Base-by-base conservation (phyloP, 1,284 basidiomycete genomes). In the Tylopilus microsporus region DNA sequence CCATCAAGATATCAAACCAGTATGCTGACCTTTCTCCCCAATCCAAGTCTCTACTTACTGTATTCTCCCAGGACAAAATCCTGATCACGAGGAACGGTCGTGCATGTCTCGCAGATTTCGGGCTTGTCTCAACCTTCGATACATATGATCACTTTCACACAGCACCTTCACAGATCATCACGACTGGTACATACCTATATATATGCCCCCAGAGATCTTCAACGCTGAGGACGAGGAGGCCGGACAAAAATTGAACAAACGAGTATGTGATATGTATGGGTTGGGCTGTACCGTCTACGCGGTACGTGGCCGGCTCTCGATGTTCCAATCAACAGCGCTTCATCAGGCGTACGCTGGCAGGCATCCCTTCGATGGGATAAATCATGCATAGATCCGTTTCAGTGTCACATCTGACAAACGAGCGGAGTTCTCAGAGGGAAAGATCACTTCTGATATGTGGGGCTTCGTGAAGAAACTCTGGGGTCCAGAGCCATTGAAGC, bases 101-200 rank as follows among this genome's bases (percentile, higher is more conserved):
- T 30, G 69, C 70, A 43, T 71, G 69, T 51, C 60, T 70, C 5
- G 63, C 70, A 21, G 69, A 73, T 43, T 70, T 70, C 11, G 71
- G 71, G 43, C 53, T 70, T 34, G 58, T 32, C 13, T 67, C 66
- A 0, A 45, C 56, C 25, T 71, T 71, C 25, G 69, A 68, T 50
- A 49, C 52, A 4, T 56, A 63, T 34, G 53, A 59, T 32, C 47
- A 52, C 13, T 60, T 65, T 7, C 59, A 43, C 19, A 62, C 66
- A 2, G 54, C 59, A n/a, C 49, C 60, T 34, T 56, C 59, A 30
- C 30, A 59, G 18, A 9, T 60, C 32, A 12, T 5, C 15, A 59
- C 62, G 47, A 34, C 19, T 0, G 70, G 68, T 46, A 70, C 70
- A 47, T 19, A 1, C 21, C n/a, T n/a, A n/a, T 25, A 41, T 69